Base-by-base conservation (phyloP, 1,139 yeast species). In the Spencermartinsiella ligniputridi region DNA sequence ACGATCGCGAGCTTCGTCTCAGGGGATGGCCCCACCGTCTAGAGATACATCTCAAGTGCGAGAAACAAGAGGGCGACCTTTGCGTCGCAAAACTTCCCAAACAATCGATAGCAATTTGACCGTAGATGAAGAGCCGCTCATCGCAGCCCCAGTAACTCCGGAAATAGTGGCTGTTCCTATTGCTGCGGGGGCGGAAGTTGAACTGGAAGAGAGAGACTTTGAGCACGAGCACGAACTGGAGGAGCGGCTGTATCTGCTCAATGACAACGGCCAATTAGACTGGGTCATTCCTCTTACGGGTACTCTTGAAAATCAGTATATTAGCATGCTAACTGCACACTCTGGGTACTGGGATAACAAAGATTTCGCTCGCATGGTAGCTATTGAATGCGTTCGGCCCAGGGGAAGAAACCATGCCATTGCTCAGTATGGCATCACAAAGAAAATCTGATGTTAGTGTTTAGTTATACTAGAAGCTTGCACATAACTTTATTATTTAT, bases 251-350 rank as follows among this genome's bases (percentile, higher is more conserved):
- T 45, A 47, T 9, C 45, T 55, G 40, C 56, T 70, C 39, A 70
- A 70, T 42, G 71, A 68, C 33, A 69, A 70, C 46, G 72, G 73
- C 2, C 74, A 70, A 52, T 50, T 70, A 5, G 74, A 70, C 51
- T 70, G 62, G 57, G 52, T 63, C 16, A 52, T 70, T 27, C 70
- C 70, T 1, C 56, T 63, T 16, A 54, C 62, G 1, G 63, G 63
- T 3, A 52, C 66, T 30, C 54, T 68, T 9, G 69, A 68, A 34
- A 67, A 65, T 52, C 74, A 69, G 53, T 69, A 69, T 41, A 47
- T 69, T 21, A 57, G 66, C 44, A 67, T 70, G 63, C 53, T 69
- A 30, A 66, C 70, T 1, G 74, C 74, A 3, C 74, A 69, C 47
- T 62, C 66, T 17, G 64, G 67, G 15, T 69, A 69, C 56, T 69